Base-by-base conservation (phyloP, 495 filamentous ascomycete genomes). In the Talaromyces ruber region DNA sequence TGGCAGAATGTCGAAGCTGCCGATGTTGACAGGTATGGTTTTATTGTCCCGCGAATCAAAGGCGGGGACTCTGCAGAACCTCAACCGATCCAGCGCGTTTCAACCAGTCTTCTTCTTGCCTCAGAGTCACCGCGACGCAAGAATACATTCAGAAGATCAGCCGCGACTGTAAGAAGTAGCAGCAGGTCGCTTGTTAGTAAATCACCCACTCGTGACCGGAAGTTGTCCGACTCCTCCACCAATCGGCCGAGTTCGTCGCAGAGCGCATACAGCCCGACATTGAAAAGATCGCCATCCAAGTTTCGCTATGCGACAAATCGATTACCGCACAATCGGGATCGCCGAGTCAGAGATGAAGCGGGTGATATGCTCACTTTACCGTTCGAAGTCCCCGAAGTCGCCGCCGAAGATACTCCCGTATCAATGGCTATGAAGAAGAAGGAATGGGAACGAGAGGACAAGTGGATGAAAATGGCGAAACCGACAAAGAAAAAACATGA, bases 391-490 rank as follows among this genome's bases (percentile, higher is more conserved):
- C 78, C 84, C 34, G 34, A 39, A 1, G 79, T 85, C 54, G 77
- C 85, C 52, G 80, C 80, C 16, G 83, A 86, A 59, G 78, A 72
- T 8, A 82, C 82, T n/a, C 83, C 79, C 62, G 73, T 74, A 2
- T 76, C 82, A 18, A 82, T 85, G 62, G 81, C 75, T 6, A 76
- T 86, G 57, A 91, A 88, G 66, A 84, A 84, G 67, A 94, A 92
- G 67, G 94, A 98, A 71, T 85, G 84, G 77, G 80, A 84, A 62
- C 82, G 94, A 12, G 86, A 95, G 45, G 92, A 96, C 67, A 99
- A 99, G 67, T 99, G 94, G 94, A 81, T 87, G 51, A 95, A 93
- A 73, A 99, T 99, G 94, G 95, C 93, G 22, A 88, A 85, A 65
- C 80, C 87, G 18, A 79, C 84, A 45, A 74, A 69, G 32, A 79